Percentiles rank a stretch among this genome's conserved stretches.
phyloP scores from a whole-genome alignment of 2,329 filamentous ascomycete species.

The Neocatenulostroma microsporum region DNA sequence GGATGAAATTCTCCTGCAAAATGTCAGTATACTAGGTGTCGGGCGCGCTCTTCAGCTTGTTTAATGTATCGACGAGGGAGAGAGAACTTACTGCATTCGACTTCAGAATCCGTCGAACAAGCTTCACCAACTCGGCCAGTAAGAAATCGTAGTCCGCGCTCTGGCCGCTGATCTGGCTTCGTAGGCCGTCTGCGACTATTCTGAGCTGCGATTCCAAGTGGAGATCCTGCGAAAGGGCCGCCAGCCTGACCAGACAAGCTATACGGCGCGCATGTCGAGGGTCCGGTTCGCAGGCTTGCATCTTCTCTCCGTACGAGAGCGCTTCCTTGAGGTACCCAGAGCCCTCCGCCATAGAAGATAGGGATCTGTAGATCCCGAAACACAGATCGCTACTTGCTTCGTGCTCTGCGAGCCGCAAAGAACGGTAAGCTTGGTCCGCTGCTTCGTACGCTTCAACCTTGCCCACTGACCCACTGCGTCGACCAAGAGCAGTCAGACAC shows the following conservation, averaged over 20 bases:
- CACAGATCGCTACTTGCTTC: no score
- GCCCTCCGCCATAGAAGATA: neutral
- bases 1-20: no score
- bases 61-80: neutral
- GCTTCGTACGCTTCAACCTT: neutral
- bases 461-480: neutral
- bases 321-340: neutral
- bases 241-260: neutral
- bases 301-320: neutral
- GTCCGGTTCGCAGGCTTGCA: neutral
- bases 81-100: no score
- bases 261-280: neutral
- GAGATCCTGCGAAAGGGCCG: neutral
- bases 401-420: no score
- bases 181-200: neutral
- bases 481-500: conserved; percentile 52
- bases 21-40: no score
- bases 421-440: neutral
- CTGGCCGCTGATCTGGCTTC: conserved; percentile 14
- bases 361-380: neutral
- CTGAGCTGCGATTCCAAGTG: neutral
- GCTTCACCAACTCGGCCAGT: conserved; percentile 12
- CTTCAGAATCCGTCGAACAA: conserved; percentile 1
- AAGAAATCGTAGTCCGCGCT: conserved; percentile 22
- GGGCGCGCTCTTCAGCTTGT: no score